A percentile compares a stretch with the other conserved stretches of the same genome.
Evolutionary conservation across 2,329 filamentous ascomycete genomes (phyloP).

Genomic region (Mycosphaerella arachidis): DNA sequence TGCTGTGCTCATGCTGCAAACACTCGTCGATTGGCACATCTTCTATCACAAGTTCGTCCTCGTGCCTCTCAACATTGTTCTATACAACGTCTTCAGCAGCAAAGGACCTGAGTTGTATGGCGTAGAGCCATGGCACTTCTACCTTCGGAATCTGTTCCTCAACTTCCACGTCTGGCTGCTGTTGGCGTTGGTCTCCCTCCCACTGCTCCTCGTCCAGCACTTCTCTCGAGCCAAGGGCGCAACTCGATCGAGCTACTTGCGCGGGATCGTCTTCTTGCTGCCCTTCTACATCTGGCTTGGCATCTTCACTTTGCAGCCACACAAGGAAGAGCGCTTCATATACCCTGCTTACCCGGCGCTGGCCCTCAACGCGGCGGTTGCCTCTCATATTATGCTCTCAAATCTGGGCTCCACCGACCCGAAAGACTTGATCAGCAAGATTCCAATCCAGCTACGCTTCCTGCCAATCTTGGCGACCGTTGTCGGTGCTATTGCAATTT

Average conservation of each 20-base stretch:
- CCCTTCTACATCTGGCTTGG: constrained; percentile 93
- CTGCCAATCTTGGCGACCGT: constrained; percentile 55
- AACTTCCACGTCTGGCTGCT: constrained; percentile 97
- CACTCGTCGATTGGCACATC: constrained; percentile 73
- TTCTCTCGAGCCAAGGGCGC: constrained; percentile 57
- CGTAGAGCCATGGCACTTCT: constrained; percentile 95
- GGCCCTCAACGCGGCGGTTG: constrained; percentile 79
- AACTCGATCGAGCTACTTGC: constrained; percentile 65
- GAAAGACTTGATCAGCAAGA: constrained; percentile 59
- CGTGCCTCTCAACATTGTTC: constrained; percentile 87
- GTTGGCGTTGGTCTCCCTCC: constrained; percentile 68
- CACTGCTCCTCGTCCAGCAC: constrained; percentile 71
- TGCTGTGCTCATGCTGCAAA: constrained; percentile 65
- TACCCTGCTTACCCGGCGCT: constrained; percentile 92
- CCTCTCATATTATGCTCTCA: constrained; percentile 73
- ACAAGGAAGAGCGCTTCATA: constrained; percentile 99
- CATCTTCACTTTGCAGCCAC: constrained; percentile 87
- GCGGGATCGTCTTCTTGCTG: constrained; percentile 70
- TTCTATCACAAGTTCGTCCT: constrained; percentile 77
- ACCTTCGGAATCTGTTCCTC: constrained; percentile 80
- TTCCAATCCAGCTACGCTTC: constrained; percentile 73
- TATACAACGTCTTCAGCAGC: constrained; percentile 89
- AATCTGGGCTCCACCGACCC: constrained; percentile 68
- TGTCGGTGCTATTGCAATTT: constrained; percentile 48
- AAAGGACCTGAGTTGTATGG: constrained; percentile 84